These are phyloP conservation scores for Ophiosphaerella korrae DNA, from an alignment of 2,329 filamentous ascomycete genomes.

Conservation along the genomic window DNA sequence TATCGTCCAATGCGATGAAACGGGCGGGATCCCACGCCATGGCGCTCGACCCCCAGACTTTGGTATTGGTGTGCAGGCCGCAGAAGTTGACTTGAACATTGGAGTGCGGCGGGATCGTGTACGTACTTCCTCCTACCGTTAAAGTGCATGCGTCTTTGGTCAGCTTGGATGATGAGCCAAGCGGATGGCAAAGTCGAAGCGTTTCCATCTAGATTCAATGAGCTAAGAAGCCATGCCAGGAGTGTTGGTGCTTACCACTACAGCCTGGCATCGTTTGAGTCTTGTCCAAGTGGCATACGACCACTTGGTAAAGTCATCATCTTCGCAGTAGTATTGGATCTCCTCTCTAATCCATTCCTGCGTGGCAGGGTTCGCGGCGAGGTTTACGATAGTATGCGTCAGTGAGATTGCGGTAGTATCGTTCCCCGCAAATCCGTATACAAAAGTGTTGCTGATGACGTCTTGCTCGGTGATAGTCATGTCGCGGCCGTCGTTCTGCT, in stretches of 20 bases:
- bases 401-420: neutral
- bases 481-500: neutral
- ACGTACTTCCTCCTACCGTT: constrained; percentile 1
- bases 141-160: constrained; percentile 4
- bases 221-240: too few species aligned
- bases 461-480: neutral
- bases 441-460: neutral
- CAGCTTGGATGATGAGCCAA: constrained; percentile 3
- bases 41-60: constrained; percentile 36
- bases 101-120: constrained; percentile 10
- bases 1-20: neutral
- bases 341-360: neutral
- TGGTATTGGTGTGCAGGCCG: constrained; percentile 29
- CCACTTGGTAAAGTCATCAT: neutral
- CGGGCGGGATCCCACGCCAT: constrained; percentile 9
- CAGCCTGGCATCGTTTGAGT: neutral
- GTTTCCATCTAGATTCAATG: constrained; percentile 29
- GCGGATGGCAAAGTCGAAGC: constrained; percentile 15
- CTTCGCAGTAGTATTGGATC: neutral
- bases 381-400: neutral
- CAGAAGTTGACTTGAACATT: constrained; percentile 11
- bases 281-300: constrained; percentile 8
- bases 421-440: neutral
- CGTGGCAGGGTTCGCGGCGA: neutral
- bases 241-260: neutral